Evolutionary conservation across 345 rosid species (phyloP).

Genomic region (Eucalyptus microcorys): DNA sequence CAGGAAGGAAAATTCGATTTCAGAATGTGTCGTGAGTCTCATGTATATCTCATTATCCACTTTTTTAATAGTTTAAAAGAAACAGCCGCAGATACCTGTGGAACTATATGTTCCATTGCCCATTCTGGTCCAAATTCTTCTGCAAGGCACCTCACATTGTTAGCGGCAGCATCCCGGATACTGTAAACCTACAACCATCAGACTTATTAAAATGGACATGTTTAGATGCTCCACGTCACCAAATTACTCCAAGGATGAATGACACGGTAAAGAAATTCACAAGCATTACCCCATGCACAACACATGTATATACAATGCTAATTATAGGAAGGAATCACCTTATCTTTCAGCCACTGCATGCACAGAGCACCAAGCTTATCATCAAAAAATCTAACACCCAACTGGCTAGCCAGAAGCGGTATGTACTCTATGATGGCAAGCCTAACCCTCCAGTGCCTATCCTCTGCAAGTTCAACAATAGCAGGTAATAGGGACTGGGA

Average conservation of each 20-base stretch:
- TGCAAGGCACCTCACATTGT: conserved; percentile 87
- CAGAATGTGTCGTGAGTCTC: neutral
- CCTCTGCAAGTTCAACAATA: conserved; percentile 97
- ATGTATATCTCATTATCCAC: neutral
- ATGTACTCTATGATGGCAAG: conserved; percentile 95
- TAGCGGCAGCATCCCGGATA: conserved; percentile 93
- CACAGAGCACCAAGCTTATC: conserved; percentile 90
- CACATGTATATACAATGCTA: neutral
- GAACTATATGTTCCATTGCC: conserved; percentile 97
- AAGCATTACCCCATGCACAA: neutral
- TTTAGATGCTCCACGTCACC: neutral
- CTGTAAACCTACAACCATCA: conserved; percentile 54
- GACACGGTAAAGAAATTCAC: neutral
- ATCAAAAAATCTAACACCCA: conserved; percentile 88
- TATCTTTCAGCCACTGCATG: conserved; percentile 97
- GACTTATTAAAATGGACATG: neutral
- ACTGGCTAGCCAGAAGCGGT: conserved; percentile 84
- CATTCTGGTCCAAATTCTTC: conserved; percentile 98
- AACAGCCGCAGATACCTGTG: conserved; percentile 46
- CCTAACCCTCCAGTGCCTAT: conserved; percentile 94
- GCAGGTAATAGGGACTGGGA: conserved; percentile 91
- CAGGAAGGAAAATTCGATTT: neutral
- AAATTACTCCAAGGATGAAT: neutral
- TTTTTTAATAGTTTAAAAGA: neutral
- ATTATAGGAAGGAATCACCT: conserved; percentile 24